Percentiles rank a stretch among this genome's conserved stretches.
phyloP scores from a whole-genome alignment of 225 moss, liverwort and hornwort species.

The Antitrichia curtipendula region DNA sequence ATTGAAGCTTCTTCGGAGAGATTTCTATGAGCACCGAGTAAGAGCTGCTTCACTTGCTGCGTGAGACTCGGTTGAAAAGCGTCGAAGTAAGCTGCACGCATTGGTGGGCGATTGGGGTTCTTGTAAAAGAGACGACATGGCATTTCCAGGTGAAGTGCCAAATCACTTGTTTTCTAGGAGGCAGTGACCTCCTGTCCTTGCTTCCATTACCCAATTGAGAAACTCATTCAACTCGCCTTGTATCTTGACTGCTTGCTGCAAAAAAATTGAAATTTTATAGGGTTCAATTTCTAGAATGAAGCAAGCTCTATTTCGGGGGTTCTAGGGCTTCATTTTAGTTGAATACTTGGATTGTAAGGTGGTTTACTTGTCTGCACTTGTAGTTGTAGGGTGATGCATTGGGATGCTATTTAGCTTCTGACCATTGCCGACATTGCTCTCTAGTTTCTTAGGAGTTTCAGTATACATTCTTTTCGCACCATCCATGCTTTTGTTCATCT shows the following conservation, averaged over 20 bases:
- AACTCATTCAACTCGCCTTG: not conserved
- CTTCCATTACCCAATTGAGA: not conserved
- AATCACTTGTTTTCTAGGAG: too few species aligned
- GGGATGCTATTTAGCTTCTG: not conserved
- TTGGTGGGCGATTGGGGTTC: too few species aligned
- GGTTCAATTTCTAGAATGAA: not conserved
- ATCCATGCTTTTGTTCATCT: not conserved
- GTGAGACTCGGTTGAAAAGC: not conserved
- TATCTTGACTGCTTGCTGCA: not conserved
- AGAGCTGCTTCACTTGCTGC: too few species aligned
- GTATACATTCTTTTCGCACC: not conserved
- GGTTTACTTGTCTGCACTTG: not conserved
- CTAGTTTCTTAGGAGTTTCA: not conserved
- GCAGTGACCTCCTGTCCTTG: too few species aligned
- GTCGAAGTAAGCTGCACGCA: too few species aligned
- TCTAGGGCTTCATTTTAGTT: not conserved
- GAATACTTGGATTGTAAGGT: not conserved
- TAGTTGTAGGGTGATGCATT: not conserved
- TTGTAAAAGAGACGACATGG: too few species aligned
- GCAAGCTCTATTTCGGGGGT: not conserved
- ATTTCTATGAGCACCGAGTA: too few species aligned
- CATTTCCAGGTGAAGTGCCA: too few species aligned
- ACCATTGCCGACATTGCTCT: not conserved
- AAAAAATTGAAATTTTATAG: not conserved
- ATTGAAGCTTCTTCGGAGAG: too few species aligned